A percentile compares a stretch with the other conserved stretches of the same genome.
Evolutionary conservation across 1,284 basidiomycete genomes (phyloP).

Genomic region (Rhodotorula mucilaginosa): DNA sequence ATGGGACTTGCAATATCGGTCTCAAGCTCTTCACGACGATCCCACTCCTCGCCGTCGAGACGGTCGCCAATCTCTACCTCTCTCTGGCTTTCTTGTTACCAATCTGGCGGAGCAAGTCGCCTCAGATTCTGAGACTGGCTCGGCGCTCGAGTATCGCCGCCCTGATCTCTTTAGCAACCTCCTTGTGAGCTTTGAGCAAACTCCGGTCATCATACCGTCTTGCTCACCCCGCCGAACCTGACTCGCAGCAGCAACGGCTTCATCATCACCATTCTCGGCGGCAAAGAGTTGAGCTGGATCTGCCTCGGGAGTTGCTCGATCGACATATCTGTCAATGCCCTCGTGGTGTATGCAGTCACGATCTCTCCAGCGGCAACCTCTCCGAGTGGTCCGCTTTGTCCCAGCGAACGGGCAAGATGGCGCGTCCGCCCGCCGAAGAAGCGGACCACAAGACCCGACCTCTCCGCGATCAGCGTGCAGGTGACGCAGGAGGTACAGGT

Average conservation of each 20-base stretch:
- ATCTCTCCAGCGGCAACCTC: neutral
- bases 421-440: too few relatives aligned
- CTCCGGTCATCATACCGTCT: constrained; percentile 3
- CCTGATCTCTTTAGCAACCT: constrained; percentile 52
- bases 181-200: constrained; percentile 51
- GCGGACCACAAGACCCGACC: too few relatives aligned
- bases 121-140: constrained; percentile 45
- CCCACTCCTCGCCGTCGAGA: constrained; percentile 50
- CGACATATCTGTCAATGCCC: neutral
- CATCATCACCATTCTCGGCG: neutral
- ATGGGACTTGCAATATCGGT: constrained; percentile 55
- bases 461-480: too few relatives aligned
- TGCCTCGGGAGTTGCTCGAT: constrained; percentile 1
- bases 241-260: neutral
- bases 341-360: neutral
- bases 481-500: too few relatives aligned
- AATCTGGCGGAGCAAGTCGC: constrained; percentile 50
- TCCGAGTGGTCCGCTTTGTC: too few relatives aligned
- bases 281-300: neutral
- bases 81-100: constrained; percentile 57
- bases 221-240: constrained; percentile 42
- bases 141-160: constrained; percentile 50
- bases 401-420: too few relatives aligned
- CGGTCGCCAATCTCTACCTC: constrained; percentile 54
- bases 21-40: constrained; percentile 50